Base-by-base conservation (phyloP, 306 rosid genomes). In the Aeschynomene evenia region DNA sequence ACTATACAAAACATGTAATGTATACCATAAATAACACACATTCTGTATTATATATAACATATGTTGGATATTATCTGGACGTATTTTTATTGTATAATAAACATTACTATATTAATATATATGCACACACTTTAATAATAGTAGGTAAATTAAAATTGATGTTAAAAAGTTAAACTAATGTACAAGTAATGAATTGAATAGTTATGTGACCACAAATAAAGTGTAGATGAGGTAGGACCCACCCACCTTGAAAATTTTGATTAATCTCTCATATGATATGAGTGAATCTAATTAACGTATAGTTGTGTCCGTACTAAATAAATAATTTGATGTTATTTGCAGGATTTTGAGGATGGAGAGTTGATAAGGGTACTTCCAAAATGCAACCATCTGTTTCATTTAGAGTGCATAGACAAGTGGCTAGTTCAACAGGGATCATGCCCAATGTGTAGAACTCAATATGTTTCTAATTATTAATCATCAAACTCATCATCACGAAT, bases 341-440 rank as follows among this genome's bases (percentile, higher is more conserved):
- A 82, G 86, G 83, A 74, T 42, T 78, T 70, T 52, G 83, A 82
- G 48, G 78, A 82, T 19, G 83, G 64, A 70, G 86, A 78, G 34
- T 12, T 74, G 69, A 67, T 82, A 0, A 74, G 86, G 73, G 7
- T 15, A 55, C 86, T 82, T 65, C 83, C 83, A 21, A 82, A 65
- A 66, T 82, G 83, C 53, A 15, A 66, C 24, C 86, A 82, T 42
- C 9, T 51, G 51, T 82, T 43, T 74, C 86, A 82, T 70, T 29
- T 74, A 60, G 50, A 78, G 52, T 82, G 86, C 53, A 60, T 82
- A 65, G 83, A 82, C 52, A 78, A 74, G 45, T 82, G 86, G 86
- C 46, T 82, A 29, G 31, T 70, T 39, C 81, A 70, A 52, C 72
- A 78, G 66, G 81, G 78, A 65, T 70, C 86, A 13, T 82, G 86